Evolutionary conservation across 2,329 filamentous ascomycete species (phyloP).

Genomic region (Clarireedia sp.): DNA sequence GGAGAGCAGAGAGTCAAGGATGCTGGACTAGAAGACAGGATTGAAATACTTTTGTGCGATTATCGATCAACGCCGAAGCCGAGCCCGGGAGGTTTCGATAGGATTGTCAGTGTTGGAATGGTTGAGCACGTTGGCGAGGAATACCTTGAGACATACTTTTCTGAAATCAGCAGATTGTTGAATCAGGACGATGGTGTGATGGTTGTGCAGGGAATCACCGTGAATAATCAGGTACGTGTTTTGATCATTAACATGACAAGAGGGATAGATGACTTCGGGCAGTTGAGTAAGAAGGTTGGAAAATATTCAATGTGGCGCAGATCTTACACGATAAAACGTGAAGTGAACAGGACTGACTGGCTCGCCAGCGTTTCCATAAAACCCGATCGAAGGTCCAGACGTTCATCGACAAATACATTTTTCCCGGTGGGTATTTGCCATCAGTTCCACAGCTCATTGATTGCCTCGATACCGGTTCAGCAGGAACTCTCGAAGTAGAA

Average conservation of each 20-base stretch:
- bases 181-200: constrained; percentile 57
- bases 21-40: constrained; percentile 48
- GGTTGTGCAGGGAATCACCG: constrained; percentile 67
- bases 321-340: too few species aligned
- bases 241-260: neutral
- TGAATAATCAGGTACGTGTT: constrained; percentile 32
- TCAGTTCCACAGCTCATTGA: constrained; percentile 45
- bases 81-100: constrained; percentile 47
- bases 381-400: constrained; percentile 6
- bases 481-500: constrained; percentile 54
- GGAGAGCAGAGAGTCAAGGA: constrained; percentile 53
- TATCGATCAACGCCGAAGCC: constrained; percentile 52
- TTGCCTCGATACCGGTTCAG: constrained; percentile 50
- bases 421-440: constrained; percentile 62
- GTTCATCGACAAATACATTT: constrained; percentile 68
- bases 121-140: constrained; percentile 62
- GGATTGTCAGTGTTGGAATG: constrained; percentile 67
- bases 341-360: neutral
- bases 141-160: constrained; percentile 57
- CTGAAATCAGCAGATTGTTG: constrained; percentile 48
- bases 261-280: too few species aligned
- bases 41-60: constrained; percentile 56
- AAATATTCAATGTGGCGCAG: neutral
- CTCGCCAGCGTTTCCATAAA: constrained; percentile 7
- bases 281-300: neutral